Percentiles rank a stretch among this genome's conserved stretches.
Conservation (phyloP, 2,329 filamentous ascomycete species). For the Colletotrichum gloeosporioides region DNA sequence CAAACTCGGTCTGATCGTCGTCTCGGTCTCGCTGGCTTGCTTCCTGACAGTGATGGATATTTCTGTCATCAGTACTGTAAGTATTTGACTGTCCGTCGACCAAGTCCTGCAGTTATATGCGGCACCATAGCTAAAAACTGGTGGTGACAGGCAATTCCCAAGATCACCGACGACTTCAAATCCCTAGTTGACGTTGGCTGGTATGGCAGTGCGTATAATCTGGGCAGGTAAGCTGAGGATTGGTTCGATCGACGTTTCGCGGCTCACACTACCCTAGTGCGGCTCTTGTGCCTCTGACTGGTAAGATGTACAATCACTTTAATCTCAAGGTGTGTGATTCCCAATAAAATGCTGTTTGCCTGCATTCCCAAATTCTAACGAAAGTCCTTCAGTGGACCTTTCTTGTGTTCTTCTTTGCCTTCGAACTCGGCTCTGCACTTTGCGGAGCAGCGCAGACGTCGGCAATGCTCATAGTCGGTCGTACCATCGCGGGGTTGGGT, state of each 20-base stretch:
- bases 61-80: not conserved
- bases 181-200: not conserved
- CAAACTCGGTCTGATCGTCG: not conserved
- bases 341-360: not conserved
- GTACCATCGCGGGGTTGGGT: not conserved
- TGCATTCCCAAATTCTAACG: not conserved
- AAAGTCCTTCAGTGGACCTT: constrained; percentile 29
- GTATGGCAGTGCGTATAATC: not conserved
- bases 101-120: not conserved
- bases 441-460: not conserved
- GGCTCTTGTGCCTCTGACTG: not conserved
- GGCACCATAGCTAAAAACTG: not conserved
- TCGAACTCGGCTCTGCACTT: constrained; percentile 25
- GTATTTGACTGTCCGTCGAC: not conserved
- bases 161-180: not conserved
- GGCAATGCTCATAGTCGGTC: not conserved
- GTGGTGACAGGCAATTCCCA: not conserved
- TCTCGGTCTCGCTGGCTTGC: not conserved
- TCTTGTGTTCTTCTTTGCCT: constrained; percentile 31
- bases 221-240: not conserved
- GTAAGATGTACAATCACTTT: not conserved
- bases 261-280: not conserved
- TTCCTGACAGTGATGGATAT: not conserved
- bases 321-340: not conserved
- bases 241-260: not conserved